Conservation (phyloP, 2,329 filamentous ascomycete genomes). For the Calonectria pteridis region DNA sequence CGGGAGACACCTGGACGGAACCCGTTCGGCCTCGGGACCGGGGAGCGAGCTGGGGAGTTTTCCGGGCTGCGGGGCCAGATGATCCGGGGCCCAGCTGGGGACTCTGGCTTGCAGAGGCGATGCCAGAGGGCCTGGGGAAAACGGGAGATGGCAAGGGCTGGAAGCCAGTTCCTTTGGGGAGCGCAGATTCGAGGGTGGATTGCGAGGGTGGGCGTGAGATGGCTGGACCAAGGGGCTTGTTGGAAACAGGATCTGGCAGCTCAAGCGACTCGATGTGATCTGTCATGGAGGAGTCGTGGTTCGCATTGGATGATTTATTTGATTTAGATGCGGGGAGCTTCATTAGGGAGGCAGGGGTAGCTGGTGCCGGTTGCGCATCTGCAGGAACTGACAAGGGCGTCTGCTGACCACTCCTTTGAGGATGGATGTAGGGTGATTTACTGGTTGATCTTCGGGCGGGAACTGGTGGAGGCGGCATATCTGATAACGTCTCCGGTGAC, state of each 20-base stretch:
- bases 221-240: constrained; percentile 48
- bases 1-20: constrained; percentile 86
- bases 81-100: constrained; percentile 71
- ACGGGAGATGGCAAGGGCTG: constrained; percentile 63
- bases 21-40: constrained; percentile 77
- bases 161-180: constrained; percentile 64
- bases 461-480: constrained; percentile 77
- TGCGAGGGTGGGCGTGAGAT: constrained; percentile 58
- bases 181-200: constrained; percentile 52
- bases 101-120: constrained; percentile 72
- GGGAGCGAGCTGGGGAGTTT: constrained; percentile 68
- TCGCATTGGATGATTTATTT: constrained; percentile 58
- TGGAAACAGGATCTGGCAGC: constrained; percentile 77
- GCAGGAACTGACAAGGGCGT: constrained; percentile 39
- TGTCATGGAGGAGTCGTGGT: constrained; percentile 57
- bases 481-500: constrained; percentile 72
- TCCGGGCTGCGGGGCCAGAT: constrained; percentile 59
- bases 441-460: constrained; percentile 74
- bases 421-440: constrained; percentile 75
- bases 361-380: constrained; percentile 59
- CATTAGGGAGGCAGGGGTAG: constrained; percentile 86
- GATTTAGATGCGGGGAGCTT: constrained; percentile 71
- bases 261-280: constrained; percentile 71
- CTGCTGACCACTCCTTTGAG: constrained; percentile 58
- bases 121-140: constrained; percentile 54